Evolutionary conservation across 352 stramenopile species (phyloP).

Genomic region (Pythium rhizo-oryzae): DNA sequence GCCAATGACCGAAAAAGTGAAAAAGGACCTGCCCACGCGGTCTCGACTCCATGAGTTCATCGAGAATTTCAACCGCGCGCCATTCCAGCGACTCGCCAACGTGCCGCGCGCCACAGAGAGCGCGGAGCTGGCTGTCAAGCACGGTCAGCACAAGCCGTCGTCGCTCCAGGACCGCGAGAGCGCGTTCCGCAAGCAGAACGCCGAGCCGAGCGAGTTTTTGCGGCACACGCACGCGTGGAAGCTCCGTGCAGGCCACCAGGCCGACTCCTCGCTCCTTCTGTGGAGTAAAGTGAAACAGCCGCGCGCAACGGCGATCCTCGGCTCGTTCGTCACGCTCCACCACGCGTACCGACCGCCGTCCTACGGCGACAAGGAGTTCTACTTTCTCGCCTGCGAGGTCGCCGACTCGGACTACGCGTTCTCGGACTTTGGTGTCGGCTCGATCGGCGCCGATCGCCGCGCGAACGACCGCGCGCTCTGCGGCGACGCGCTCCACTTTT

Average conservation of each 20-base stretch:
- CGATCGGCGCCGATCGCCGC: conserved; percentile 45
- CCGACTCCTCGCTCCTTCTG: conserved; percentile 78
- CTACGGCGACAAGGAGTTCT: conserved; percentile 81
- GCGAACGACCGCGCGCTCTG: conserved; percentile 50
- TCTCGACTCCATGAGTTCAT: conserved; percentile 54
- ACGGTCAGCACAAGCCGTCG: conserved; percentile 28
- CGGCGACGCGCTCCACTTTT: conserved; percentile 62
- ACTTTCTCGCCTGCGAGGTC: conserved; percentile 70
- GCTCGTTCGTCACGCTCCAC: conserved; percentile 47
- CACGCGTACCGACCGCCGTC: conserved; percentile 33
- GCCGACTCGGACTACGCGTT: conserved; percentile 72
- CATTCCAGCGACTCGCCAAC: conserved; percentile 39
- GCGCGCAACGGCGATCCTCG: conserved; percentile 68
- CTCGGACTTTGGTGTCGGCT: conserved; percentile 63
- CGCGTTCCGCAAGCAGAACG: conserved; percentile 23
- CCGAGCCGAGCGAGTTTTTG: conserved; percentile 57
- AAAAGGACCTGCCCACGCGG: conserved; percentile 19
- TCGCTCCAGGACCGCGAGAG: conserved; percentile 31
- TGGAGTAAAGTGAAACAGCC: conserved; percentile 72
- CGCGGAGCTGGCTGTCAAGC: not conserved
- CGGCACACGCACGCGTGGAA: conserved; percentile 68
- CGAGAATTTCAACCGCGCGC: conserved; percentile 51
- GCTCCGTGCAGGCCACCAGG: conserved; percentile 59
- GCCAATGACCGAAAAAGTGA: not conserved
- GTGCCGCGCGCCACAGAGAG: conserved; percentile 30